These are phyloP conservation scores for Chaetomium sp. DNA, from an alignment of 2,329 filamentous ascomycete genomes.

Conservation along the genomic window DNA sequence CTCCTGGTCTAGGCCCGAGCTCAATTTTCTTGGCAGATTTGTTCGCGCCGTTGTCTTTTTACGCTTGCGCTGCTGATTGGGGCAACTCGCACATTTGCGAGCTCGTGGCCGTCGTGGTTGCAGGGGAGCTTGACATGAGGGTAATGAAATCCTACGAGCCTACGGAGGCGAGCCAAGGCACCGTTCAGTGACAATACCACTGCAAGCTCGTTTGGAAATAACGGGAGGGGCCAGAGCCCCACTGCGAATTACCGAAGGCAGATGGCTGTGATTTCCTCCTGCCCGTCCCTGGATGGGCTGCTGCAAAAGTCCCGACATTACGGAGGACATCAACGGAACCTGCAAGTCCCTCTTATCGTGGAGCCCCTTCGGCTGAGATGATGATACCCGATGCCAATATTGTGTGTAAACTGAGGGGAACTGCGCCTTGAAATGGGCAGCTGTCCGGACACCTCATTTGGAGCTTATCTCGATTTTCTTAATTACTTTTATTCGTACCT, in stretches of 20 bases:
- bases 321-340: not conserved
- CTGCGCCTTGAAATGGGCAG: not conserved
- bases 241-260: constrained; percentile 5
- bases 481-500: too few species aligned
- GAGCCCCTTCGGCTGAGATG: constrained; percentile 3
- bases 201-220: constrained; percentile 3
- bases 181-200: not conserved
- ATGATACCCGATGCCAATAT: constrained; percentile 11
- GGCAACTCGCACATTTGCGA: not conserved
- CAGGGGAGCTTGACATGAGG: not conserved
- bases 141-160: too few species aligned
- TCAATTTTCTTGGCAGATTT: not conserved
- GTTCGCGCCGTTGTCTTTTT: not conserved
- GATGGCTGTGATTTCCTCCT: not conserved
- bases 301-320: not conserved
- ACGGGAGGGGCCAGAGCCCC: constrained; percentile 2
- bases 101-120: not conserved
- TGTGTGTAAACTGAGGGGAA: not conserved
- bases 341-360: not conserved
- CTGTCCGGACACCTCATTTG: not conserved
- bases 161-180: too few species aligned
- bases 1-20: constrained; percentile 7
- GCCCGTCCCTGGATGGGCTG: not conserved
- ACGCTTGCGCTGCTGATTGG: constrained; percentile 1
- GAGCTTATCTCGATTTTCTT: not conserved